These are phyloP conservation scores for Kalmanozyma brasiliensis DNA, from an alignment of 1,284 basidiomycete genomes.

Conservation along the genomic window DNA sequence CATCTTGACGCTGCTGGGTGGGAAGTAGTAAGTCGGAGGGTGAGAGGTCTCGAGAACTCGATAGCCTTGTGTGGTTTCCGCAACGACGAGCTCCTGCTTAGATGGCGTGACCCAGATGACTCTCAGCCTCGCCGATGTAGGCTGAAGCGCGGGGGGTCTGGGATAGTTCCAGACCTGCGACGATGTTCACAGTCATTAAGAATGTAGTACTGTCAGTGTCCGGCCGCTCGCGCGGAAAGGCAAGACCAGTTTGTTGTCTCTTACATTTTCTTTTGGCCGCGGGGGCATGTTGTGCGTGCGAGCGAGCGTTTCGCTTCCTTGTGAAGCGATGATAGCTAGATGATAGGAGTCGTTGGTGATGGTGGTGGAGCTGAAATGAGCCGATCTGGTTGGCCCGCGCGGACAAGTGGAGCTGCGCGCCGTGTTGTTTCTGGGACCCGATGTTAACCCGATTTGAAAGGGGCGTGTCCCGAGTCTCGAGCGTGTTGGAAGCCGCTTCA, in stretches of 20 bases:
- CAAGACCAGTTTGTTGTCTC: too few species aligned
- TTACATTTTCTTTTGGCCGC: constrained; percentile 51
- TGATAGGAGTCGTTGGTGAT: background rate
- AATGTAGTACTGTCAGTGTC: too few species aligned
- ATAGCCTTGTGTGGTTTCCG: constrained; percentile 61
- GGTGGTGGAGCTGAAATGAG: constrained; percentile 7
- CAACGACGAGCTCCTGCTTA: constrained; percentile 56
- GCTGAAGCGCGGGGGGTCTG: constrained; percentile 60
- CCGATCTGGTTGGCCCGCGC: constrained; percentile 12
- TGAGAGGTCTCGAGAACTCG: constrained; percentile 64
- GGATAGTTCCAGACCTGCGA: constrained; percentile 63
- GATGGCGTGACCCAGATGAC: constrained; percentile 58
- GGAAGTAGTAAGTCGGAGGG: constrained; percentile 63
- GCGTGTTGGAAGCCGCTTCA: too few species aligned
- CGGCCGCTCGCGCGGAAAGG: too few species aligned
- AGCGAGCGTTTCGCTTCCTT: background rate
- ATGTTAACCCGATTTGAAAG: constrained; percentile 1
- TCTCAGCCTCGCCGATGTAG: constrained; percentile 49
- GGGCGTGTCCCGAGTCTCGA: too few species aligned
- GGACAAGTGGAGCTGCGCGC: constrained; percentile 26
- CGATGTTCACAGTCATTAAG: too few species aligned
- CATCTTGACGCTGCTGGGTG: constrained; percentile 50
- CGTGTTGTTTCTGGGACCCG: constrained; percentile 1
- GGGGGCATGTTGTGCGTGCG: constrained; percentile 30
- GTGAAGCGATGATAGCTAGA: background rate